Conservation (phyloP, 441 rosid genomes). For the Metrosideros polymorpha region DNA sequence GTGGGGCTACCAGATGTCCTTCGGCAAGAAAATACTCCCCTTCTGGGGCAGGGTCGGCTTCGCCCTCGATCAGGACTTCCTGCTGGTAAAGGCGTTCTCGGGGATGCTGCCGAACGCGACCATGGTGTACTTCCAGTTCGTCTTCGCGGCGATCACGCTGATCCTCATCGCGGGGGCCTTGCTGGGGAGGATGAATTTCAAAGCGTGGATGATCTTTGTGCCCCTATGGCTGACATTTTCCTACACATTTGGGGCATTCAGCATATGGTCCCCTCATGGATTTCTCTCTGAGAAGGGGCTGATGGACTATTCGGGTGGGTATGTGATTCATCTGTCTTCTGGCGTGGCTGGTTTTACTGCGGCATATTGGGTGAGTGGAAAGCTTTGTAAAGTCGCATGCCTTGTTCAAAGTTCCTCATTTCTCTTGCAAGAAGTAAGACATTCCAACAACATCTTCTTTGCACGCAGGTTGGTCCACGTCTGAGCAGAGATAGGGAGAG, state of each 20-base stretch:
- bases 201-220: constrained; percentile 58
- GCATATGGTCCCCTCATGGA: constrained; percentile 31
- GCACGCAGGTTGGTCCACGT: constrained; percentile 38
- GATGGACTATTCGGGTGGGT: constrained; percentile 46
- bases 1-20: constrained; percentile 47
- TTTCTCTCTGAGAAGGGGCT: constrained; percentile 25
- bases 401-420: background rate
- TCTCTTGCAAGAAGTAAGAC: background rate
- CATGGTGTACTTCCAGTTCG: constrained; percentile 45
- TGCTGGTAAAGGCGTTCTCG: constrained; percentile 7
- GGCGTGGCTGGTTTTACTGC: constrained; percentile 57
- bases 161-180: constrained; percentile 45
- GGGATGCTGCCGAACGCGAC: constrained; percentile 34
- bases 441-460: background rate
- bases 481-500: constrained; percentile 38
- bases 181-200: constrained; percentile 45
- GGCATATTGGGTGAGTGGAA: constrained; percentile 34
- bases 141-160: constrained; percentile 45
- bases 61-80: constrained; percentile 15
- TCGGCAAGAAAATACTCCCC: constrained; percentile 12
- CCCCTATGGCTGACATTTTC: constrained; percentile 49
- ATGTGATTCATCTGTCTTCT: constrained; percentile 43
- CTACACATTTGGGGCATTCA: constrained; percentile 30
- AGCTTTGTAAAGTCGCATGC: background rate
- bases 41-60: constrained; percentile 28